phyloP scores from a whole-genome alignment of 2,329 filamentous ascomycete genomes.

The Trichoderma sp. region DNA sequence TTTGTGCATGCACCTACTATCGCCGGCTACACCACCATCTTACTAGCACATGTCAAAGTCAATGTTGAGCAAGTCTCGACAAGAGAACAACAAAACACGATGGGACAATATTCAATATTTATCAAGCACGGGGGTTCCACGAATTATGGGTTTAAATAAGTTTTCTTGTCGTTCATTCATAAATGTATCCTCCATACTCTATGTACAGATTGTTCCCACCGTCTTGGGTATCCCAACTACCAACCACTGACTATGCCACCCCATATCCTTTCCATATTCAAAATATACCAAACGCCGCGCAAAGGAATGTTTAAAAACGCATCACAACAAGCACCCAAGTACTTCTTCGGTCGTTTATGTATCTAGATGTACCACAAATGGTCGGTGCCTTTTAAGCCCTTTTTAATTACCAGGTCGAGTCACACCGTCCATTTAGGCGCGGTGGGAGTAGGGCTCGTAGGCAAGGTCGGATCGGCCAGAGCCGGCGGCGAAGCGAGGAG shows the following conservation, averaged over 20 bases:
- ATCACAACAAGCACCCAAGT: not conserved
- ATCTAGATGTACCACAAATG: not conserved
- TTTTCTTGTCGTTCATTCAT: constrained; percentile 19
- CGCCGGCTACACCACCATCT: not conserved
- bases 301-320: constrained; percentile 16
- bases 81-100: not conserved
- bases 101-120: not conserved
- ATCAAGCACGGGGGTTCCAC: not conserved
- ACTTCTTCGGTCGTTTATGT: not conserved
- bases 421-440: constrained; percentile 40
- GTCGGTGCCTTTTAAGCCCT: not conserved
- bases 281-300: constrained; percentile 17
- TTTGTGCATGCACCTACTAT: not conserved
- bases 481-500: constrained; percentile 37
- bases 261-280: not conserved
- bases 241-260: constrained; percentile 4
- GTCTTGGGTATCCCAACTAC: constrained; percentile 19
- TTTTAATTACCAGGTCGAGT: not conserved
- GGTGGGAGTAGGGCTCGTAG: constrained; percentile 64
- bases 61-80: not conserved
- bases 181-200: constrained; percentile 12
- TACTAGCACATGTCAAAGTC: constrained; percentile 1
- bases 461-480: constrained; percentile 50
- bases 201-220: constrained; percentile 18
- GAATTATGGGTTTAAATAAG: not conserved